Evolutionary conservation across 441 rosid species (phyloP).

Genomic region (Rhodomyrtus psidioides): DNA sequence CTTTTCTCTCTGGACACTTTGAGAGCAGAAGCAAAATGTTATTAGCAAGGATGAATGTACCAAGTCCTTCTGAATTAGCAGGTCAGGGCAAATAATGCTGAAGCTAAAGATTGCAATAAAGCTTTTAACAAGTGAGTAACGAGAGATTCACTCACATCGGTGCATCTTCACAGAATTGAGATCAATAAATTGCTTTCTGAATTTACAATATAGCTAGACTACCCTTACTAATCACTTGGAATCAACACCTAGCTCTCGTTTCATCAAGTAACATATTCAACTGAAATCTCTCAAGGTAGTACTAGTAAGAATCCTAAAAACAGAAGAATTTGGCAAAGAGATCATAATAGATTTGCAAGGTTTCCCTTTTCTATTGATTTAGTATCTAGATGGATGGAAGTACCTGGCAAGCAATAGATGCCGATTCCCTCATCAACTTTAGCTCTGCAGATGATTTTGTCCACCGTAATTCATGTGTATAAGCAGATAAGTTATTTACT

Average conservation of each 20-base stretch:
- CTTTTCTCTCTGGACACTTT: not conserved
- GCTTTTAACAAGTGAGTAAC: not conserved
- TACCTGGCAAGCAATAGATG: slow-evolving; percentile 98
- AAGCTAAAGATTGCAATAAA: not conserved
- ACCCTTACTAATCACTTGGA: not conserved
- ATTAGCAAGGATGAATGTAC: not conserved
- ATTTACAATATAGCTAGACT: not conserved
- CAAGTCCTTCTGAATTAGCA: not conserved
- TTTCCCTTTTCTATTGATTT: not conserved
- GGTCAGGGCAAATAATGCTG: not conserved
- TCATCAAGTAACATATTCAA: not conserved
- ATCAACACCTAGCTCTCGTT: not conserved
- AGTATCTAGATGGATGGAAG: slow-evolving; percentile 5
- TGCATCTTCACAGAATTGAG: not conserved
- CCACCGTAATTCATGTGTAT: slow-evolving; percentile 71
- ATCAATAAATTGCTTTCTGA: not conserved
- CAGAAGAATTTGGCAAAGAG: not conserved
- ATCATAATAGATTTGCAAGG: not conserved
- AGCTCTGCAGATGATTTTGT: slow-evolving; percentile 83
- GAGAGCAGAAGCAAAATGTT: not conserved
- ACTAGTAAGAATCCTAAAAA: not conserved
- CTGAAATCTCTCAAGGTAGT: not conserved
- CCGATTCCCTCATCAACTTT: slow-evolving; percentile 87
- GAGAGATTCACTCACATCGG: not conserved
- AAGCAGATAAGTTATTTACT: slow-evolving; percentile 53